These are phyloP conservation scores for Striga hermonthica DNA, from an alignment of 305 asterid genomes.

Conservation along the genomic window DNA sequence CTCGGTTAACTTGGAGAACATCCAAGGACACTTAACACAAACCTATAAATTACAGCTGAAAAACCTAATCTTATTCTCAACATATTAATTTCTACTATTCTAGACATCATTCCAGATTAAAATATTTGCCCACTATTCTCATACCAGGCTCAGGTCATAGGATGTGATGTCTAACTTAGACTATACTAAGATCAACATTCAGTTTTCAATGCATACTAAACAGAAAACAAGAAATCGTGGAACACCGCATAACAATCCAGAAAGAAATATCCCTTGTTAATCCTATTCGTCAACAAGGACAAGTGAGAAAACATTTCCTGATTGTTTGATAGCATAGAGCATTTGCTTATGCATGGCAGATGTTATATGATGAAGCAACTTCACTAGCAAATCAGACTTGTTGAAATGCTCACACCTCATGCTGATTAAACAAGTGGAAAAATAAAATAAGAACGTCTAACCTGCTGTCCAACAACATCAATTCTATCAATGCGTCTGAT, in stretches of 20 bases:
- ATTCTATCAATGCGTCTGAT: slow-evolving; percentile 96
- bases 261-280: background rate
- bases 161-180: background rate
- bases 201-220: background rate
- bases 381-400: slow-evolving; percentile 9
- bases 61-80: background rate
- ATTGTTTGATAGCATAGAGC: background rate
- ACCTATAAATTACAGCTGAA: background rate
- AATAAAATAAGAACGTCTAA: slow-evolving; percentile 31
- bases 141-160: background rate
- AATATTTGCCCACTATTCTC: background rate
- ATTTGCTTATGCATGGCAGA: slow-evolving; percentile 15
- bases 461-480: slow-evolving; percentile 99
- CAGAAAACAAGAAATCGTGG: slow-evolving; percentile 12
- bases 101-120: slow-evolving; percentile 1
- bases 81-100: background rate
- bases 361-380: slow-evolving; percentile 25
- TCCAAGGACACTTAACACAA: too few relatives aligned
- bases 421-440: slow-evolving; percentile 27
- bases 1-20: background rate
- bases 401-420: slow-evolving; percentile 5
- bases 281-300: slow-evolving; percentile 12
- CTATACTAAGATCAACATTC: background rate
- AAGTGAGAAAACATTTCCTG: background rate
- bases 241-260: background rate